Percentiles rank a stretch among this genome's conserved stretches.
phyloP scores from a whole-genome alignment of 768 basidiomycete species.

The Udeniomyces megalosporus region DNA sequence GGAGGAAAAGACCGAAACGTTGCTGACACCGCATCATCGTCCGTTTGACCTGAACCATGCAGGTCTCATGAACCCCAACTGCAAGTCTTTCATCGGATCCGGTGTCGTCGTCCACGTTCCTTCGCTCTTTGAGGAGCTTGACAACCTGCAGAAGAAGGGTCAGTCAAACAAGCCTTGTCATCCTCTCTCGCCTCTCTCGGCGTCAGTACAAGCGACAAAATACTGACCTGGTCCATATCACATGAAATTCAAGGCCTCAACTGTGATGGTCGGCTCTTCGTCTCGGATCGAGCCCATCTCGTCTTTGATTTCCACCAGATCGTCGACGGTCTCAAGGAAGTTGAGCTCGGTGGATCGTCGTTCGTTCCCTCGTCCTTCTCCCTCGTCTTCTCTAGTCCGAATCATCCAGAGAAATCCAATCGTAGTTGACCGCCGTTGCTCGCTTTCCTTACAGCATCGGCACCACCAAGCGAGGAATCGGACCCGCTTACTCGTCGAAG shows the following conservation, averaged over 20 bases:
- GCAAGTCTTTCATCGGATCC: constrained; percentile 72
- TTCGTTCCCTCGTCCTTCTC: constrained; percentile 21
- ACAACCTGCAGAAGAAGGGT: constrained; percentile 73
- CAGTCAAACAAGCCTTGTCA: constrained; percentile 9
- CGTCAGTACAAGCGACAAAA: not conserved
- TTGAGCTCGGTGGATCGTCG: constrained; percentile 83
- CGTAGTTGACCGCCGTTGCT: not conserved
- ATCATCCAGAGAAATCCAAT: too few relatives aligned
- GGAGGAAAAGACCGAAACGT: too few relatives aligned
- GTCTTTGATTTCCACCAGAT: constrained; percentile 99
- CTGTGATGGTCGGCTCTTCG: constrained; percentile 65
- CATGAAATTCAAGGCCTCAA: constrained; percentile 56
- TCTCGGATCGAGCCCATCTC: constrained; percentile 91
- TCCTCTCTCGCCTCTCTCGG: not conserved
- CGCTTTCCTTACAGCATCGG: constrained; percentile 52
- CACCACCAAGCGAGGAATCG: constrained; percentile 94
- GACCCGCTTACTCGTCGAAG: constrained; percentile 95
- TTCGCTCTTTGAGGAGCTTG: constrained; percentile 84
- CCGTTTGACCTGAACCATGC: too few relatives aligned
- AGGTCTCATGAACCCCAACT: constrained; percentile 75
- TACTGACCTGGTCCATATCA: not conserved
- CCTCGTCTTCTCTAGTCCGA: not conserved
- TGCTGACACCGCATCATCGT: too few relatives aligned
- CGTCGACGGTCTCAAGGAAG: constrained; percentile 95
- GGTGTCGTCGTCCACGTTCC: constrained; percentile 96